Evolutionary conservation across 805 yeast genomes (phyloP).

Genomic region (Teunomyces pallodes): DNA sequence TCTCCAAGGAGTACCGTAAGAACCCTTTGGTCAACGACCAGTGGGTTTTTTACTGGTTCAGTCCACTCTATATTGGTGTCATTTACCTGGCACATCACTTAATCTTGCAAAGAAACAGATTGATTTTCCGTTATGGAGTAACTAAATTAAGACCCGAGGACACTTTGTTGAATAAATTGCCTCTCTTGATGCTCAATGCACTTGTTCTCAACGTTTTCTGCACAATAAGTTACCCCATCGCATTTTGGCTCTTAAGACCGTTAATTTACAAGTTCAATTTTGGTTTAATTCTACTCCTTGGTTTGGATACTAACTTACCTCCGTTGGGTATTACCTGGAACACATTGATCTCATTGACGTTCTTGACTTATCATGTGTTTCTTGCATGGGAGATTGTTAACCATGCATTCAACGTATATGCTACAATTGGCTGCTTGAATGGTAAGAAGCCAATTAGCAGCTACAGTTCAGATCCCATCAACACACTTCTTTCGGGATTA

Average conservation of each 20-base stretch:
- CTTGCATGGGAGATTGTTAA: conserved; percentile 55
- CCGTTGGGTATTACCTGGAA: conserved; percentile 29
- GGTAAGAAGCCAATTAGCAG: conserved; percentile 60
- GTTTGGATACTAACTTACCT: conserved; percentile 44
- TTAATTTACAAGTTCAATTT: conserved; percentile 37
- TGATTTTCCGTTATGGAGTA: conserved; percentile 46
- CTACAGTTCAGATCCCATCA: conserved; percentile 58
- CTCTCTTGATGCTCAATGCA: conserved; percentile 37
- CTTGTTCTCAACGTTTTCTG: conserved; percentile 28
- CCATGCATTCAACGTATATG: conserved; percentile 59
- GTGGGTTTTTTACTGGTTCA: conserved; percentile 51
- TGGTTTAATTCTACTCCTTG: conserved; percentile 25
- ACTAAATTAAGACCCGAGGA: conserved; percentile 40
- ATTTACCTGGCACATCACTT: conserved; percentile 52
- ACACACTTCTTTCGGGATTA: conserved; percentile 63
- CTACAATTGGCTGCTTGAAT: conserved; percentile 70
- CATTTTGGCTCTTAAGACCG: conserved; percentile 40
- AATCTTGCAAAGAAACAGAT: conserved; percentile 52
- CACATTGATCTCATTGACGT: conserved; percentile 19
- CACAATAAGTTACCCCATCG: conserved; percentile 33
- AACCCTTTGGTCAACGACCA: conserved; percentile 39
- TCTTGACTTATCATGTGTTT: conserved; percentile 33
- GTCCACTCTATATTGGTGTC: conserved; percentile 37
- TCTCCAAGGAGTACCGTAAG: conserved; percentile 39
- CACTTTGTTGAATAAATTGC: conserved; percentile 23